Evolutionary conservation across 805 yeast species (phyloP), one percentile per base, ranked within the genome.

Genomic region (Komagataella phaffii): DNA sequence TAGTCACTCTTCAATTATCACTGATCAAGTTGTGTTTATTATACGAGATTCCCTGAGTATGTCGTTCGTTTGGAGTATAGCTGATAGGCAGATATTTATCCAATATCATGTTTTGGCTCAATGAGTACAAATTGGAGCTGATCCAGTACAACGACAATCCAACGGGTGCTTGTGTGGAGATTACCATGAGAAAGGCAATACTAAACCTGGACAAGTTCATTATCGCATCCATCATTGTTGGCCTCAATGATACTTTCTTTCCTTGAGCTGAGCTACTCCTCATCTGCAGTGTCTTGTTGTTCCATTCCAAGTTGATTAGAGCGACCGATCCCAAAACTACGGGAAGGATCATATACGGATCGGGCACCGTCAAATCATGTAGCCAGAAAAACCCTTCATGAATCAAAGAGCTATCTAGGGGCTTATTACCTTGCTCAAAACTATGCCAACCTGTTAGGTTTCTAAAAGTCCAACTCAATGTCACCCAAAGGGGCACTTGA

Each of bases 121-220:
- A 67, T 2, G 97, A 89, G 61, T 74, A 90, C 3, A 75, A 58
- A 61, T 88, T 90, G 0, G 96, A 88, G 48, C 91, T 80, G 30
- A 88, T 74, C 99, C 98, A 91, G 66, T 90, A 91, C n/a, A 88
- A 62, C 0, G 84, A 79, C 43, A 90, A 68, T 0, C 95, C 88
- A 24, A 83, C 71, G 0, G 98, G 96, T 0, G 96, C 95, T 59
- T 89, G 93, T 45, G 89, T 78, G 0, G 96, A 74, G 17, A 89
- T 71, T 4, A 88, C 89, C 84, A 88, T 88, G 66, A 91, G 71
- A 56, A 87, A 80, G 1, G 89, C 80, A 50, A 86, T 79, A 19
- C 91, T 80, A 56, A 87, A 72, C 59, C 96, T 72, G 2, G 95
- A 79, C 1, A 86, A 60, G 55, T 81, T 88, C 51, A 86, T 74